Evolutionary conservation across 1,284 basidiomycete species (phyloP), one percentile per base, ranked within the genome.

Genomic region (Leccinum subrobustum): DNA sequence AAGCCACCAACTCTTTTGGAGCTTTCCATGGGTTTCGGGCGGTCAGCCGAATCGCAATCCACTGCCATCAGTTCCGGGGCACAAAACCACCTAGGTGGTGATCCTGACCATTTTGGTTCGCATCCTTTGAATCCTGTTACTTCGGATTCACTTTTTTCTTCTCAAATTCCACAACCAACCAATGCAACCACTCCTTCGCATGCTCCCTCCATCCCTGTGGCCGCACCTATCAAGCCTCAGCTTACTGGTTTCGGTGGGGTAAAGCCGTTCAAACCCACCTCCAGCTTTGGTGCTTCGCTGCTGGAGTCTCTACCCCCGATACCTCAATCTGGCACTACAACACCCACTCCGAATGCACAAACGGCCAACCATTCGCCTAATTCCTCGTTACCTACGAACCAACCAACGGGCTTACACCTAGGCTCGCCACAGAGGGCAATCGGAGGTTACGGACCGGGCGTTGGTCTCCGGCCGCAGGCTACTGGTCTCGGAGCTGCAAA

Each of bases 251-350:
- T 90, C 67, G 79, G 82, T 27, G 91, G 89, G 2, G 77, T 97
- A 65, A 95, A 93, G 75, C 83, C 92, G 2, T 98, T 98, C 84
- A 95, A 96, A 74, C 95, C 95, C 2, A 86, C 91, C 0, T 93
- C 91, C 1, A 90, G 86, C 33, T 98, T 98, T 72, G 95, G 95
- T 35, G 87, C 91, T 42, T 85, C 87, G 14, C 74, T 96, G 33
- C 74, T 95, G 59, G 91, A 93, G 61, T 86, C 86, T 1, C 76
- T 96, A 27, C 92, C 93, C 3, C 80, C 91, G 8, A 85, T 89
- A 58, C 83, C 87, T 12, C 83, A 83, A 33, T 85, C 88, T 8
- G 73, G 75, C 2, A 76, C 83, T 0, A 76, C 77, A 6, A 83
- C 85, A 18, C 82, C 87, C 27, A 75, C 78, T 6, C 64, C 74